Base-by-base conservation (phyloP, 2,329 filamentous ascomycete species). In the Furcasterigmium sp. region DNA sequence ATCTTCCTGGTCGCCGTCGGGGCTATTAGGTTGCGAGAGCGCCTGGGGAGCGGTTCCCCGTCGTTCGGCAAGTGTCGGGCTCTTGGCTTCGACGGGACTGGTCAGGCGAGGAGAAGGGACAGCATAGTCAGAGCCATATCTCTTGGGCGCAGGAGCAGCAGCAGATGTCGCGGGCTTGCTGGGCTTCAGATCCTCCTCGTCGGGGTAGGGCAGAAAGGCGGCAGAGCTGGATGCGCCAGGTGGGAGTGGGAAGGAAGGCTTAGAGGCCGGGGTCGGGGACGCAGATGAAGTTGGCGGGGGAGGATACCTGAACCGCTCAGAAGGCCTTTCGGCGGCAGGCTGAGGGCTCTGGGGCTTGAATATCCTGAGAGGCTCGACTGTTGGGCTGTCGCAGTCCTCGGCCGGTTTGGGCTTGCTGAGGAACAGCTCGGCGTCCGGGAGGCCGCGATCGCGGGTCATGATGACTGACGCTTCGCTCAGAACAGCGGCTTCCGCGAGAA, bases 341-440 rank as follows among this genome's bases (percentile, higher is more conserved):
- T 73, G 73, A 25, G 83, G 78, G 45, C 82, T 85, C 54, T 82
- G 78, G 44, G 84, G 81, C 64, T 94, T 94, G 69, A 84, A 84
- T 61, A 95, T 94, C 57, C 88, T 81, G 65, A 95, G 67, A 47
- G 90, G 90, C 56, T 87, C 87, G 53, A 95, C 78, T 15, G 86
- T 87, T 45, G 89, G 87, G 56, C 87, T 89, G 56, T 89, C 82
- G 47, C 70, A 70, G 37, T 76, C 72, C 10, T 67, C 63, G 8
- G 56, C 49, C 7, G 23, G 23, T 7, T 67, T 60, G n/a, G 74
- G 75, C 40, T 71, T 75, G 60, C 65, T 78, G 65, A 94, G 77
- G 69, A 94, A 91, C 70, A 94, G 84, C 74, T 91, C 88, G 65
- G 90, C 84, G 23, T 89, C 85, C 20, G 84, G 79, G 53, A 84